phyloP scores from a whole-genome alignment of 345 rosid genomes.

The Citrus hindsii region DNA sequence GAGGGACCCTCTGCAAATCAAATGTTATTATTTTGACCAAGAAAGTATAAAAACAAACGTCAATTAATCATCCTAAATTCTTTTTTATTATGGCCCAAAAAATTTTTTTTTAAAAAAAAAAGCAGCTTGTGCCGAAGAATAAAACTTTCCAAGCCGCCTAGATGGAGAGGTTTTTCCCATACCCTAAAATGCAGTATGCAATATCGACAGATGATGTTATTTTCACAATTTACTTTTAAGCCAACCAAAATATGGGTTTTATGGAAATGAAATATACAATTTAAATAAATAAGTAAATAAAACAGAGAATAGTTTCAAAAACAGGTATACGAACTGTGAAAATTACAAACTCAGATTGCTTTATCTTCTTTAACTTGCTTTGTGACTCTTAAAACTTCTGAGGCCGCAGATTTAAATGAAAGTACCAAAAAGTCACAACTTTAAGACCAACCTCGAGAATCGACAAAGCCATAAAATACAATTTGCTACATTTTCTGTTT shows the following conservation, averaged over 20 bases:
- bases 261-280: not conserved
- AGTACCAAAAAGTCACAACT: conserved; percentile 25
- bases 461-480: conserved; percentile 21
- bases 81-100: not conserved
- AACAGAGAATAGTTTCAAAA: conserved; percentile 12
- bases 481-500: not conserved
- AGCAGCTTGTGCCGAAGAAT: not conserved
- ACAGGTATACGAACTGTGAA: conserved; percentile 11
- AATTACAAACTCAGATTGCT: conserved; percentile 15
- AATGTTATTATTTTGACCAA: not conserved
- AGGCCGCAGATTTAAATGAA: conserved; percentile 19
- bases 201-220: not conserved
- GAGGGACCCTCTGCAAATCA: not conserved
- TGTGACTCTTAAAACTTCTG: conserved; percentile 7
- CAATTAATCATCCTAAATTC: not conserved
- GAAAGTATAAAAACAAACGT: too few species aligned
- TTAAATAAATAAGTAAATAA: not conserved
- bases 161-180: not conserved
- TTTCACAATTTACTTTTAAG: not conserved
- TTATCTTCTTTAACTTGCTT: conserved; percentile 30
- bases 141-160: not conserved
- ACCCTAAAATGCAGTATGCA: not conserved
- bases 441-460: conserved; percentile 43
- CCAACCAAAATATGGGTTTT: not conserved
- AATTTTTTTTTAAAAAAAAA: not conserved